A percentile compares a stretch with the other conserved stretches of the same genome.
phyloP scores from a whole-genome alignment of 2,329 filamentous ascomycete genomes.

The Periglandula ipomoeae region DNA sequence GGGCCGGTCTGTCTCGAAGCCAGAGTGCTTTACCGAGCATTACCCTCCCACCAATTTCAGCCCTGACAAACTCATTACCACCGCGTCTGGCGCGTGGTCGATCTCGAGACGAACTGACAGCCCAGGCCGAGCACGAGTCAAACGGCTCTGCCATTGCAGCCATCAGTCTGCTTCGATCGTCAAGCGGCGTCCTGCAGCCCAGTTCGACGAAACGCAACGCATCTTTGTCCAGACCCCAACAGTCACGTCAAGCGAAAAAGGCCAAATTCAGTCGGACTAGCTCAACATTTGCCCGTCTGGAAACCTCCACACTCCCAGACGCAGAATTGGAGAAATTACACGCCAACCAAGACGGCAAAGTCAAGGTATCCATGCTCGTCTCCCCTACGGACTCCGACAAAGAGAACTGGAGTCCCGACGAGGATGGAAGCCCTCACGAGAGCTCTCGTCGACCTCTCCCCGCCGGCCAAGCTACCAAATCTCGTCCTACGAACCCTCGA shows the following conservation, averaged over 20 bases:
- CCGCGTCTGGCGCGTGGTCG: conserved; percentile 56
- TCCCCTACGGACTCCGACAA: conserved; percentile 70
- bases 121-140: conserved; percentile 71
- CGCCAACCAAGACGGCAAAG: conserved; percentile 19
- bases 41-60: conserved; percentile 48
- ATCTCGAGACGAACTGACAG: conserved; percentile 74
- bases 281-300: conserved; percentile 55
- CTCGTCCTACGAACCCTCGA: conserved; percentile 23
- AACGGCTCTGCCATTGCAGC: conserved; percentile 72
- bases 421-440: conserved; percentile 22
- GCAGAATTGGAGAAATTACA: conserved; percentile 19
- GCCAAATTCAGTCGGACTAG: conserved; percentile 50
- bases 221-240: conserved; percentile 21
- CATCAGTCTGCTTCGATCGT: conserved; percentile 71
- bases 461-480: conserved; percentile 17
- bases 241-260: conserved; percentile 43
- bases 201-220: conserved; percentile 60
- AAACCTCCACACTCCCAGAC: conserved; percentile 24
- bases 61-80: conserved; percentile 42
- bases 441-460: conserved; percentile 24
- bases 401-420: conserved; percentile 71
- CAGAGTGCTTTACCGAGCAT: conserved; percentile 56
- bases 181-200: conserved; percentile 42
- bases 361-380: conserved; percentile 30
- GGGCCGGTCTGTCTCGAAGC: conserved; percentile 54